A percentile compares a stretch with the other conserved stretches of the same genome.
Conservation (phyloP, 306 rosid genomes). For the Astragalus glycyphyllos region DNA sequence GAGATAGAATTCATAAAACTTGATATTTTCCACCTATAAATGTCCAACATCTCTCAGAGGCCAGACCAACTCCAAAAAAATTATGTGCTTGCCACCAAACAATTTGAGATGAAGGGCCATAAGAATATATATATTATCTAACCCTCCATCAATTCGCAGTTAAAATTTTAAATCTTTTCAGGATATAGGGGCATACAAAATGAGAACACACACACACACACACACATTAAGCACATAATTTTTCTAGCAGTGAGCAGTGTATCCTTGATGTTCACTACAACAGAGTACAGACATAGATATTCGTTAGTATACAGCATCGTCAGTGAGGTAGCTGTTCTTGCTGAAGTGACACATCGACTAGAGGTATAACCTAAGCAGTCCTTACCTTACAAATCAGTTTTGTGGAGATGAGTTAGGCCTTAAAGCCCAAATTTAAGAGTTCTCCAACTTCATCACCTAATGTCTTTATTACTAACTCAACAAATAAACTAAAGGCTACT, state of each 20-base stretch:
- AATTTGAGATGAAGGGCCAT: constrained; percentile 25
- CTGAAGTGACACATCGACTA: too few relatives aligned
- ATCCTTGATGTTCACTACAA: constrained; percentile 3
- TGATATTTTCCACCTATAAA: constrained; percentile 13
- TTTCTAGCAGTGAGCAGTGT: constrained; percentile 4
- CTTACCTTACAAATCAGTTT: too few relatives aligned
- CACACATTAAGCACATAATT: constrained; percentile 4
- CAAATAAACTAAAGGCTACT: constrained; percentile 15
- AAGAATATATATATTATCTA: constrained; percentile 11
- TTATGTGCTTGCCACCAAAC: constrained; percentile 23
- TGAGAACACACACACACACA: background rate
- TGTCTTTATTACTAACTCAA: constrained; percentile 6
- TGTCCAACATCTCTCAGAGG: background rate
- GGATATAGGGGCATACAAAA: constrained; percentile 9
- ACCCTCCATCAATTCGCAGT: background rate
- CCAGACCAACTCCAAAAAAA: constrained; percentile 18
- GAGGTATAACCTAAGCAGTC: too few relatives aligned
- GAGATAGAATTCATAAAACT: constrained; percentile 18
- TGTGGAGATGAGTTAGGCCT: too few relatives aligned
- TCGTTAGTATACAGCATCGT: constrained; percentile 18
- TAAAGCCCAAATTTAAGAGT: too few relatives aligned
- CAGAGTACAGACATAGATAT: background rate
- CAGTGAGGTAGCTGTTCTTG: background rate
- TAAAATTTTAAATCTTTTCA: background rate
- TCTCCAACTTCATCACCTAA: constrained; percentile 2